Conservation (phyloP, 495 filamentous ascomycete genomes). For the Aspergillus nanangensis region DNA sequence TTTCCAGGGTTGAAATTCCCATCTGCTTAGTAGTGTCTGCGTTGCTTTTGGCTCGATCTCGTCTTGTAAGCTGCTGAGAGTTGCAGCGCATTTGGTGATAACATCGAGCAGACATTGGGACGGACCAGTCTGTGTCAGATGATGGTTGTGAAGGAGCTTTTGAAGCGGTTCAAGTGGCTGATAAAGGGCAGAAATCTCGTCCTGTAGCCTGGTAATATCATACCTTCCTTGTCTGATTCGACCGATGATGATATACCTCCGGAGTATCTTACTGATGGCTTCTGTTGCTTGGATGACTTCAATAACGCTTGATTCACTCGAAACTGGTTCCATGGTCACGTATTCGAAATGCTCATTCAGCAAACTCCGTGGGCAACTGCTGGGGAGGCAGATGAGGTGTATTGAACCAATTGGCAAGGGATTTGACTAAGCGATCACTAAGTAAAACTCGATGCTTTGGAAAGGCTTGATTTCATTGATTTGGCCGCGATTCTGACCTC, state of each 20-base stretch:
- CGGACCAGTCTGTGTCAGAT: neutral
- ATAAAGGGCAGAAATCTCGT: neutral
- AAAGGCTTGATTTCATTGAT: no score
- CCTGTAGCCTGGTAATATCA: neutral
- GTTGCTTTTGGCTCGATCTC: slow-evolving; percentile 25
- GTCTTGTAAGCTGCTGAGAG: slow-evolving; percentile 25
- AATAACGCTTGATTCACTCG: neutral
- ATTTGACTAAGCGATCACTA: no score
- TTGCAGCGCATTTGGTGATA: slow-evolving; percentile 19
- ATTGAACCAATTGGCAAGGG: no score
- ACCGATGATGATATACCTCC: neutral
- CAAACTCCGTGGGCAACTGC: neutral
- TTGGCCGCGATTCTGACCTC: no score
- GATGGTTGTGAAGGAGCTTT: neutral
- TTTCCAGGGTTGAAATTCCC: slow-evolving; percentile 31
- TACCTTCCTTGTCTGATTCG: neutral
- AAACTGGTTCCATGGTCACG: neutral
- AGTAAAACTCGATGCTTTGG: no score
- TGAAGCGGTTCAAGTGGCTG: neutral
- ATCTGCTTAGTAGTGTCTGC: slow-evolving; percentile 20
- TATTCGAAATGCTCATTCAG: neutral
- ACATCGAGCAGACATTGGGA: slow-evolving; percentile 6
- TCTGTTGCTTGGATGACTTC: neutral
- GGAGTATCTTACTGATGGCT: neutral
- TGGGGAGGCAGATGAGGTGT: no score